Conservation (phyloP, 2,329 filamentous ascomycete species). For the Fusarium oxysporum region DNA sequence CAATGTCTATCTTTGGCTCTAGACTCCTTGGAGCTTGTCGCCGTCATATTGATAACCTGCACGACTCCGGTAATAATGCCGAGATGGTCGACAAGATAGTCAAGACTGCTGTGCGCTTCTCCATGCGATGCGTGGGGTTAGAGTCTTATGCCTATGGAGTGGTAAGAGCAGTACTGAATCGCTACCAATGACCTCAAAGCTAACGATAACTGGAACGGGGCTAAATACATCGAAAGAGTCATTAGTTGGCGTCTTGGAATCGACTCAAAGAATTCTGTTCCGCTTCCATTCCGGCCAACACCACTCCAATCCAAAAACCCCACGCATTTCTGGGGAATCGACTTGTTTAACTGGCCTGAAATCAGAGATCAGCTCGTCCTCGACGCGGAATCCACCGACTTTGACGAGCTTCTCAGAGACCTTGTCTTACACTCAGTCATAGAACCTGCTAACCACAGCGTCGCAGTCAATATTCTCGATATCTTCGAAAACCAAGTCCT, state of each 20-base stretch:
- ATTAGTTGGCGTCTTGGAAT: not conserved
- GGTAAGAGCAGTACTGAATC: not conserved
- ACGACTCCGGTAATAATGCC: fast-evolving
- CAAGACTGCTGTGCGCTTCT: not conserved
- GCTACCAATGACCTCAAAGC: too few relatives aligned
- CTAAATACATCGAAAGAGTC: not conserved
- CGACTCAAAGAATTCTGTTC: not conserved
- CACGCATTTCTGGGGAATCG: not conserved
- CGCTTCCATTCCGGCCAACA: not conserved
- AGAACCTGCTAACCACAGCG: not conserved
- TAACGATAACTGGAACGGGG: not conserved
- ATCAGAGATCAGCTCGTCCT: not conserved
- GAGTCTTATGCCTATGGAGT: not conserved
- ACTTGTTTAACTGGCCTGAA: not conserved
- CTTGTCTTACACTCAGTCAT: not conserved
- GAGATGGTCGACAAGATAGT: not conserved
- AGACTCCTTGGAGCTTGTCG: not conserved
- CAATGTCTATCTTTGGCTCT: not conserved
- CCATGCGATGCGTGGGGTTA: not conserved
- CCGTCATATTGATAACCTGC: not conserved
- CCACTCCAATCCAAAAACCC: not conserved
- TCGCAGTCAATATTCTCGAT: not conserved
- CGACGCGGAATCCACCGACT: not conserved
- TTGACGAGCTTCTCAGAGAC: not conserved
- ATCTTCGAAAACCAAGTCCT: not conserved